Evolutionary conservation across 2,329 filamentous ascomycete species (phyloP).

Genomic region (Coniochaeta ligniaria): DNA sequence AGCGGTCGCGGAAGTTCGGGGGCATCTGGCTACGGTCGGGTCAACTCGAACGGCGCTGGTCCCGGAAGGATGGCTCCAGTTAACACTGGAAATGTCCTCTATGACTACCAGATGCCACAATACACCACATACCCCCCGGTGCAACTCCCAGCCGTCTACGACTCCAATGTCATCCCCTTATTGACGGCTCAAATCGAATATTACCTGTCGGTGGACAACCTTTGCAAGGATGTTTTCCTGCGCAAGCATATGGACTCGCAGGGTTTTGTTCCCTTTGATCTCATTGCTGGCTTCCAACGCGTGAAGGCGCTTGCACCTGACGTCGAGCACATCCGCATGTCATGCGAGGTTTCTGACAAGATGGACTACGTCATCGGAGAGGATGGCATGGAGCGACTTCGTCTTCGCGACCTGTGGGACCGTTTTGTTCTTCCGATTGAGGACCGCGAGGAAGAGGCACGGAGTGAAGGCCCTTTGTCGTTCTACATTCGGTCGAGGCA

Average conservation of each 20-base stretch:
- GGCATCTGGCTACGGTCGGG: constrained; percentile 6
- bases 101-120: constrained; percentile 36
- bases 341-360: constrained; percentile 62
- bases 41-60: constrained; percentile 8
- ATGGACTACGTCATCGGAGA: constrained; percentile 71
- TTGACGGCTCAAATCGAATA: constrained; percentile 64
- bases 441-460: constrained; percentile 65
- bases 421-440: constrained; percentile 69
- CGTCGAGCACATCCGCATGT: constrained; percentile 64
- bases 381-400: constrained; percentile 72
- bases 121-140: constrained; percentile 43
- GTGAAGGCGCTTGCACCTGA: constrained; percentile 68
- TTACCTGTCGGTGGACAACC: constrained; percentile 94
- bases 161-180: constrained; percentile 22
- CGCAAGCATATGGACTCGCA: constrained; percentile 91
- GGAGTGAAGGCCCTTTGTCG: constrained; percentile 58
- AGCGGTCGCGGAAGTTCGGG: neutral
- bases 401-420: constrained; percentile 69
- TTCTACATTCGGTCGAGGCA: constrained; percentile 20
- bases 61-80: constrained; percentile 23
- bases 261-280: constrained; percentile 75
- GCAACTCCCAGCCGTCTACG: constrained; percentile 5
- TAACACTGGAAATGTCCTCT: constrained; percentile 25
- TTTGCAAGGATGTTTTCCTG: constrained; percentile 87
- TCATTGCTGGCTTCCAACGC: constrained; percentile 82